Percentiles rank a stretch among this genome's conserved stretches.
Conservation (phyloP, 345 rosid species). For the Zanthoxylum bungeanum region DNA sequence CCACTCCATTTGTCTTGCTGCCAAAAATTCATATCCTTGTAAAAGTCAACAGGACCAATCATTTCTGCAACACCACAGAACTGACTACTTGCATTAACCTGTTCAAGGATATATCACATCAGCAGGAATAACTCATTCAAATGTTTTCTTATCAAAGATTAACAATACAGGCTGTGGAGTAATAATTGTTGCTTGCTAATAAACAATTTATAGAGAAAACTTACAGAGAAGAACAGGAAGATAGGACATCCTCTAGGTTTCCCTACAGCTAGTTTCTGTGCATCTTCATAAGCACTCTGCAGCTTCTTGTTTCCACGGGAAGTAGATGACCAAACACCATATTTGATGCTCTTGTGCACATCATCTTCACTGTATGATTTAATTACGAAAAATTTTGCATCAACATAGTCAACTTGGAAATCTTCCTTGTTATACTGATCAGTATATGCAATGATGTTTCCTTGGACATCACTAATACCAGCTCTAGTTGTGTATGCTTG, state of each 20-base stretch:
- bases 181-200: neutral
- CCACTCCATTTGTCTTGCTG: constrained; percentile 99
- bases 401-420: constrained; percentile 50
- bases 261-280: constrained; percentile 54
- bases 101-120: constrained; percentile 16
- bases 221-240: constrained; percentile 87
- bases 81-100: constrained; percentile 98
- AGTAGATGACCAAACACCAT: constrained; percentile 93
- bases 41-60: constrained; percentile 82
- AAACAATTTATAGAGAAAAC: constrained; percentile 21
- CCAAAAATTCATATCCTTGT: constrained; percentile 93
- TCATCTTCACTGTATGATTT: constrained; percentile 98
- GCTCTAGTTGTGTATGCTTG: constrained; percentile 63
- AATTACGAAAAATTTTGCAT: constrained; percentile 82
- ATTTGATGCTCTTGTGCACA: constrained; percentile 97
- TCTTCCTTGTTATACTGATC: constrained; percentile 76
- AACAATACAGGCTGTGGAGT: neutral
- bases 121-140: neutral
- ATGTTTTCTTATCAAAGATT: neutral
- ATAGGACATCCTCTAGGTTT: constrained; percentile 62
- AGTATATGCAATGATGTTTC: constrained; percentile 53
- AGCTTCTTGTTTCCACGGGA: constrained; percentile 93
- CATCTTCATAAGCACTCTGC: constrained; percentile 71
- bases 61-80: constrained; percentile 98
- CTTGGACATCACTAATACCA: constrained; percentile 56